Evolutionary conservation across 106 monocot genomes (phyloP), one percentile per base, ranked within the genome.

Genomic region (Allium cepa): DNA sequence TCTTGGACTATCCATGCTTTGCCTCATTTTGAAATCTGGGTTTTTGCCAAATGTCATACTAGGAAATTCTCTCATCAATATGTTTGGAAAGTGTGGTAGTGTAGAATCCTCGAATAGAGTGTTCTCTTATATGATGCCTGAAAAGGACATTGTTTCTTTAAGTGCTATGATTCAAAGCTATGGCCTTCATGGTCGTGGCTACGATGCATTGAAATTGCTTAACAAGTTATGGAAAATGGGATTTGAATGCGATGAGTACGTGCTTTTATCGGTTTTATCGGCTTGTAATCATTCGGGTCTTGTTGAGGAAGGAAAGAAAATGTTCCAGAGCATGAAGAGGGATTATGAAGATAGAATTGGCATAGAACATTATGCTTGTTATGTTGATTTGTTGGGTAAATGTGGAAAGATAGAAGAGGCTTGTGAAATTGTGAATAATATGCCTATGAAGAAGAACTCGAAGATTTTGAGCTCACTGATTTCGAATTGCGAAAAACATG

Each of bases 31-130:
- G 7, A 80, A 73, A 26, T 67, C 18, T 58, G 76, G 79, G 8
- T 67, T 75, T 26, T 27, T 76, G 12, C 75, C 58, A 7, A 81
- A 86, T 67, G 26, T 67, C 4, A 68, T 60, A 0, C 26, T 86
- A 26, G 75, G 76, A 58, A 90, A 86, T 64, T 75, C 90, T 5
- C 65, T 91, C 67, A 74, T 86, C 28, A 79, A 77, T 15, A 84
- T 91, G 90, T 91, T 86, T 59, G 70, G 81, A 2, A 79, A 84
- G 66, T 91, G 86, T 10, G 90, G 90, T 7, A 72, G 63, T 56
- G 17, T 79, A 51, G 66, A 73, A 53, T 78, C 81, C 62, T 71
- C 90, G 2, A 15, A 14, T 9, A 63, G 47, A 13, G 81, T 91
- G 8, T 86, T 84, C 56, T 67, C 61, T 56, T 28, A 50, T 6